These are phyloP conservation scores for Gossypium thurberi DNA, from an alignment of 345 rosid genomes.

Conservation along the genomic window DNA sequence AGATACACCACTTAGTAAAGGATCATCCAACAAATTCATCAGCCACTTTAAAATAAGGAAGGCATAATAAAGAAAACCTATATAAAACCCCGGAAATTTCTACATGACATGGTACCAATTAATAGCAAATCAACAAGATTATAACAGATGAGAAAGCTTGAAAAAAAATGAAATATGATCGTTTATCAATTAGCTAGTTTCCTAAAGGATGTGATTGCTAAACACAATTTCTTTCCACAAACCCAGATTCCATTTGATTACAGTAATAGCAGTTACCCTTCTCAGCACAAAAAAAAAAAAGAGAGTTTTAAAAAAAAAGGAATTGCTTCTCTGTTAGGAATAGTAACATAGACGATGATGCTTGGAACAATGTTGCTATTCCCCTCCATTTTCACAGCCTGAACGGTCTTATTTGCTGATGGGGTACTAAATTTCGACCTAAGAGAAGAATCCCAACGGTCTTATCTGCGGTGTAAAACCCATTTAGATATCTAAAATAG, in stretches of 20 bases:
- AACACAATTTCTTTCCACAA: background rate
- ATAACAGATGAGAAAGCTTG: background rate
- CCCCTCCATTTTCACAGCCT: slow-evolving; percentile 58
- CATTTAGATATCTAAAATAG: background rate
- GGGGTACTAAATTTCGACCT: slow-evolving; percentile 50
- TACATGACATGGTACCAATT: no score
- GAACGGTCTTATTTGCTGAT: slow-evolving; percentile 16
- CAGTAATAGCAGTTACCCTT: background rate
- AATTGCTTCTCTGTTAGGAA: slow-evolving; percentile 88
- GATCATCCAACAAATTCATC: background rate
- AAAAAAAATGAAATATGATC: background rate
- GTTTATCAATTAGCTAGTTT: background rate
- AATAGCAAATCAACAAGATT: background rate
- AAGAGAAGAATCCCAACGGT: background rate
- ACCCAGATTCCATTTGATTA: background rate
- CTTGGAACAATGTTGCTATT: slow-evolving; percentile 53
- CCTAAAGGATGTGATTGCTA: background rate
- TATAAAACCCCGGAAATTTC: background rate
- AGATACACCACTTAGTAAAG: background rate
- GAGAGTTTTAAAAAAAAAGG: no score
- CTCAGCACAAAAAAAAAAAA: background rate
- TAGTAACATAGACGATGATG: slow-evolving; percentile 83
- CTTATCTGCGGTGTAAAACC: background rate
- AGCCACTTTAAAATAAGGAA: slow-evolving; percentile 16
- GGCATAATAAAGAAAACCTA: slow-evolving; percentile 12